phyloP scores from a whole-genome alignment of 2,329 filamentous ascomycete genomes.

The Orbilia blumenaviensis region DNA sequence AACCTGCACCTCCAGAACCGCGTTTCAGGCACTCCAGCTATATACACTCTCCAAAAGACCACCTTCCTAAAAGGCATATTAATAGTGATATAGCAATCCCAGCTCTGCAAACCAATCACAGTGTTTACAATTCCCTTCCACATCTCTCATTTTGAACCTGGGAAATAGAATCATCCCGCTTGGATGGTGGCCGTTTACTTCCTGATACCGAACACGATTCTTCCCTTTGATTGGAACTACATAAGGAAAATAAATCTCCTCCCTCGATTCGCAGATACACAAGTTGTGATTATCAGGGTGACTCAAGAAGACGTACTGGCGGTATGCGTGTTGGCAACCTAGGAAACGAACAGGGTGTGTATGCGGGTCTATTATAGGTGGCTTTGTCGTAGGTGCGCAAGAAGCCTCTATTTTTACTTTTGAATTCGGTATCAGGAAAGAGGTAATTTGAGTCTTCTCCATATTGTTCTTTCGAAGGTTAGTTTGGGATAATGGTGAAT shows the following conservation, averaged over 20 bases:
- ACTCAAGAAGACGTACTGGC: constrained; percentile 10
- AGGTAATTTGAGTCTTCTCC: neutral
- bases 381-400: neutral
- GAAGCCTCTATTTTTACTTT: neutral
- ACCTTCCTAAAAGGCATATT: too few relatives aligned
- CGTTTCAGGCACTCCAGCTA: neutral
- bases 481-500: too few relatives aligned
- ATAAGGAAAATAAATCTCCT: constrained; percentile 13
- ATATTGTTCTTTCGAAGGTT: neutral
- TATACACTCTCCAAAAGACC: neutral
- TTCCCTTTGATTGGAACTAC: neutral
- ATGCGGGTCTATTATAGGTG: constrained; percentile 12
- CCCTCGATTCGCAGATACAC: constrained; percentile 20
- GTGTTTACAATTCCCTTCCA: constrained; percentile 21
- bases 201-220: neutral
- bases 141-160: constrained; percentile 11
- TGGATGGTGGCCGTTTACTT: neutral
- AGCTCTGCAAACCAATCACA: neutral
- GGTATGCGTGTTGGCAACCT: constrained; percentile 2
- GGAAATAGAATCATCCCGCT: constrained; percentile 13
- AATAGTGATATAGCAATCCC: too few relatives aligned
- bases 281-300: neutral
- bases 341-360: constrained; percentile 20
- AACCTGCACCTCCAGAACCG: neutral
- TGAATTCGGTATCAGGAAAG: too few relatives aligned